phyloP scores from a whole-genome alignment of 306 rosid genomes.

The peach (Prunus persica) region DNA sequence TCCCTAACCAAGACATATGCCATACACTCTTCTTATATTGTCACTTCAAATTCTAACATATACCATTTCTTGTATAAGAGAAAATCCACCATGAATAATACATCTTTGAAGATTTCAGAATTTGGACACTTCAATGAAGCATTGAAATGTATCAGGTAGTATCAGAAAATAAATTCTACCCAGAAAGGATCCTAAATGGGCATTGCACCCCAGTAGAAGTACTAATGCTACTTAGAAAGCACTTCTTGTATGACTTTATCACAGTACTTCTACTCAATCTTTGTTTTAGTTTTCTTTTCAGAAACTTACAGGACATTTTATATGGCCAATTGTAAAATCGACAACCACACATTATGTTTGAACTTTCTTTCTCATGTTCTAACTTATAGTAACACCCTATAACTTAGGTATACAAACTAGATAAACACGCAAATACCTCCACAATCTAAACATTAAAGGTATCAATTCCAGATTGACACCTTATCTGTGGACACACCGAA shows the following conservation, averaged over 20 bases:
- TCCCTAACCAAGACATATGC: neutral
- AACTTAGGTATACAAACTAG: neutral
- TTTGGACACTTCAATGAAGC: neutral
- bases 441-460: neutral
- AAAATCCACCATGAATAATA: neutral
- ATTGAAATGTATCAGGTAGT: neutral
- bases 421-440: neutral
- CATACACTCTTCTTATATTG: neutral
- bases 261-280: neutral
- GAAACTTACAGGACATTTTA: neutral
- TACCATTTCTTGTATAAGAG: neutral
- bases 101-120: neutral
- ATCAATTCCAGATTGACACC: neutral
- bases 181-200: neutral
- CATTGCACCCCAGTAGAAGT: neutral
- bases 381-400: neutral
- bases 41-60: neutral
- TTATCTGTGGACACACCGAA: neutral
- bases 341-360: neutral
- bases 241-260: neutral
- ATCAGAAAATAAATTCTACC: neutral
- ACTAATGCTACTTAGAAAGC: neutral
- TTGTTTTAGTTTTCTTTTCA: neutral
- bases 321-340: neutral
- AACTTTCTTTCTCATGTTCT: neutral